Base-by-base conservation (phyloP, 2,329 filamentous ascomycete species). In the Cercospora nicotianae region DNA sequence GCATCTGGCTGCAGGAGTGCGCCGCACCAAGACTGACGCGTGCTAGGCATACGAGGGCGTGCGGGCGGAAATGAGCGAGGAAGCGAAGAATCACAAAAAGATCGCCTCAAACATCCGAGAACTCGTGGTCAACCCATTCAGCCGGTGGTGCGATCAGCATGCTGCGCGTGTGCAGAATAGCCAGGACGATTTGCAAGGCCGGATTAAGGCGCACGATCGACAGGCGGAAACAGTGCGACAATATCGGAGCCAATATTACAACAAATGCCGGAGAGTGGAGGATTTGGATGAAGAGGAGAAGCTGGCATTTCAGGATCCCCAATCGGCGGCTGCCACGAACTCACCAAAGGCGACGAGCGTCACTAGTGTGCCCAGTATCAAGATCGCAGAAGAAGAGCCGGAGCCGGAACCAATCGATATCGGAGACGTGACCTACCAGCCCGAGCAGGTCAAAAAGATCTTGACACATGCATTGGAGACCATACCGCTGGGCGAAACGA, bases 231-330 rank as follows among this genome's bases (percentile, higher is more conserved):
- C 87, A 20, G 93, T 97, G 69, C 93, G 93, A 85, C 98, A 98
- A 82, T 87, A 97, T 74, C 89, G 95, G 72, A 97, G 92, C 80
- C 91, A 92, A 75, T 99, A 99, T 82, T 98, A 98, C 86, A 99
- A 98, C 85, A 99, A 98, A 82, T 99, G 95, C 79, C 90, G 96
- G 60, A 84, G 97, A 70, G 91, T 98, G 6, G 96, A 99, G 79
- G 95, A 99, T 78, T 83, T 98, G 69, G 95, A 99, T 79, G 95
- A 99, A 81, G 96, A 99, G 83, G 97, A 97, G 80, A 98, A 99
- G 81, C 87, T 99, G 65, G 95, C 94, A 45, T 99, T 99, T 81
- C 93, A 97, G 79, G 93, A 94, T 72, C 93, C 93, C 5, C 84
- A 87, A 69, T 84, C 78, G 62, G 81, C 85, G 69, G 78, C 76